Evolutionary conservation across 2,329 filamentous ascomycete species (phyloP), one percentile per base, ranked within the genome.

Genomic region (Colletotrichum scovillei): DNA sequence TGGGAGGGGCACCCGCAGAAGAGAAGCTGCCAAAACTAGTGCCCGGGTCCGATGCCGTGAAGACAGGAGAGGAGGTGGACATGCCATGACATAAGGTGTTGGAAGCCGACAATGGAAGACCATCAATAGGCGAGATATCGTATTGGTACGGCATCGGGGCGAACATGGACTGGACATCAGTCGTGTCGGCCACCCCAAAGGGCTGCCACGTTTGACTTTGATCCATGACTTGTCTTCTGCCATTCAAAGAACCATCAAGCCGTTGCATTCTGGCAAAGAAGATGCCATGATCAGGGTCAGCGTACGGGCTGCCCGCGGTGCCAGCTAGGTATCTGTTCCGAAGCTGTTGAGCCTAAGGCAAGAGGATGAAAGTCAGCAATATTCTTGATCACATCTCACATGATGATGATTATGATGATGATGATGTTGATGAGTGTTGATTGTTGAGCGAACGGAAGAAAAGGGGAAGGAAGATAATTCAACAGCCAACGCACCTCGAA

Each of bases 281-380:
- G 22, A 64, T 63, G 58, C 42, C 70, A 30, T 67, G 38, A 24
- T 75, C 74, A 42, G 49, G 57, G 30, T 72, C 65, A 16, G 69
- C 68, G 26, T 59, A 75, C n/a, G 74, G 74, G 52, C 74, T 75
- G 42, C 72, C 72, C 7, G 74, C 72, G 42, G 74, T 73, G 35
- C 74, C 74, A 30, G 72, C 65, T 53, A 73, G 73, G 58, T 75
- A 75, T 49, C 73, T 74, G 63, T 75, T 75, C 35, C 70, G 69
- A 28, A 75, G 73, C 38, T 75, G 68, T 62, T 69, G 66, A 58
- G 24, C 66, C 74, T 75, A 63, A 62, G 42, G 63, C 63, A 19
- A 46, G n/a, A 55, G 26, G 12, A 22, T 11, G 11, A 5, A 60
- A 16, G 71, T 71, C 67, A 73, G 56, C 56, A 56, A 56, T 11